phyloP scores from a whole-genome alignment of 495 filamentous ascomycete species.

The Parathielavia appendiculata region DNA sequence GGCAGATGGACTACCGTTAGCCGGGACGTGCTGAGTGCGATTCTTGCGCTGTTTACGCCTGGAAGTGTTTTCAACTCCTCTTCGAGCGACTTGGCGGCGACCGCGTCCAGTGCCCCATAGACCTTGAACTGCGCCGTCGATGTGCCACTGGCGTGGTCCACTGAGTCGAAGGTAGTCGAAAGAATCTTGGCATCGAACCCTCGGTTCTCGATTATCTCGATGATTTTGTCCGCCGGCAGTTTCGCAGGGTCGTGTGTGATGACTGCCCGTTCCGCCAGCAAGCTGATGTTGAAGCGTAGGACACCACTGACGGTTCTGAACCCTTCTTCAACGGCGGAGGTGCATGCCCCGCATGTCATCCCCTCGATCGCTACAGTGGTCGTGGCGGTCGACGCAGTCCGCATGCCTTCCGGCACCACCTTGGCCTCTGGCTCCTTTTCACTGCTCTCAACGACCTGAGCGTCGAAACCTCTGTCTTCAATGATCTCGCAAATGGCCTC shows the following conservation, averaged over 20 bases:
- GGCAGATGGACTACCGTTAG: conserved; percentile 67
- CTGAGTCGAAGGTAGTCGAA: conserved; percentile 47
- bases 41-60: conserved; percentile 67
- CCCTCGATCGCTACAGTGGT: conserved; percentile 90
- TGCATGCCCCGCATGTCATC: conserved; percentile 97
- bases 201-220: conserved; percentile 83
- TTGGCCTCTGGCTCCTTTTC: conserved; percentile 32
- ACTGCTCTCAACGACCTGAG: conserved; percentile 59
- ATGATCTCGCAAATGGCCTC: conserved; percentile 72
- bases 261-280: conserved; percentile 87
- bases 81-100: conserved; percentile 67
- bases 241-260: conserved; percentile 71
- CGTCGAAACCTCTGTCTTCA: conserved; percentile 90
- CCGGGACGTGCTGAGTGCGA: conserved; percentile 63
- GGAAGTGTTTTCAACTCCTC: conserved; percentile 56
- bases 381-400: conserved; percentile 43
- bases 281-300: conserved; percentile 84
- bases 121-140: conserved; percentile 70
- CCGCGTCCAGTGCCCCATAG: conserved; percentile 68
- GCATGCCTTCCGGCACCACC: conserved; percentile 28
- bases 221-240: conserved; percentile 66
- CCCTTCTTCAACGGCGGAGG: conserved; percentile 78
- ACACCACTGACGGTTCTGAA: conserved; percentile 71
- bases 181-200: conserved; percentile 88
- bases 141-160: conserved; percentile 44